Evolutionary conservation across 805 yeast species (phyloP).

Genomic region (Hanseniaspora valbyensis): DNA sequence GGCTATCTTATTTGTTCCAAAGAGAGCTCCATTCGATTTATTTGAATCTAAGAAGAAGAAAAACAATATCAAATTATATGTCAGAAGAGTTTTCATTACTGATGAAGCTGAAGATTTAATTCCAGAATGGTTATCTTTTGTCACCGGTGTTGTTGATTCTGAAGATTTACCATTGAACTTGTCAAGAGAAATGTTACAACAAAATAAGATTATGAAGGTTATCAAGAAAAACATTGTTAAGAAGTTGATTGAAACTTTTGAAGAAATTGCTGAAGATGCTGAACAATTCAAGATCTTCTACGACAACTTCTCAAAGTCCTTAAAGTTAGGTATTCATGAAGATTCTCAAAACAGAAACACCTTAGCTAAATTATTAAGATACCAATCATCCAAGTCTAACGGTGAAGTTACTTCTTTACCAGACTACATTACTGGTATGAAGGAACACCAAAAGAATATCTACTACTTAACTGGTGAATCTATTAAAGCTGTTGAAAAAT

Average conservation of each 20-base stretch:
- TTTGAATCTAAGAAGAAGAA: slow-evolving; percentile 99
- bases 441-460: slow-evolving; percentile 98
- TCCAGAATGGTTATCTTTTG: slow-evolving; percentile 97
- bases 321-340: slow-evolving; percentile 98
- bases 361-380: slow-evolving; percentile 91
- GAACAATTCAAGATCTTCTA: slow-evolving; percentile 98
- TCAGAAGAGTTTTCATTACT: slow-evolving; percentile 98
- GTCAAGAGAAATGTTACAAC: slow-evolving; percentile 99
- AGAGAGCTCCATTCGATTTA: slow-evolving; percentile 98
- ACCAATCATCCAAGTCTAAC: slow-evolving; percentile 87
- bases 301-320: slow-evolving; percentile 94
- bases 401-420: slow-evolving; percentile 91
- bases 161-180: slow-evolving; percentile 99
- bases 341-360: slow-evolving; percentile 95
- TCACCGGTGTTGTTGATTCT: slow-evolving; percentile 98
- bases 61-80: slow-evolving; percentile 96
- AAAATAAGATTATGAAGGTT: slow-evolving; percentile 98
- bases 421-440: slow-evolving; percentile 98
- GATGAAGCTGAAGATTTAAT: slow-evolving; percentile 98
- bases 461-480: slow-evolving; percentile 99
- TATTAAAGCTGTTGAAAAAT: slow-evolving; percentile 92
- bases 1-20: slow-evolving; percentile 94
- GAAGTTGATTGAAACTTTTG: slow-evolving; percentile 96
- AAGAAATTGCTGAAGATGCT: slow-evolving; percentile 97
- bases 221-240: slow-evolving; percentile 98